Conservation (phyloP, 2,329 filamentous ascomycete genomes). For the Neopestalotiopsis rosae region DNA sequence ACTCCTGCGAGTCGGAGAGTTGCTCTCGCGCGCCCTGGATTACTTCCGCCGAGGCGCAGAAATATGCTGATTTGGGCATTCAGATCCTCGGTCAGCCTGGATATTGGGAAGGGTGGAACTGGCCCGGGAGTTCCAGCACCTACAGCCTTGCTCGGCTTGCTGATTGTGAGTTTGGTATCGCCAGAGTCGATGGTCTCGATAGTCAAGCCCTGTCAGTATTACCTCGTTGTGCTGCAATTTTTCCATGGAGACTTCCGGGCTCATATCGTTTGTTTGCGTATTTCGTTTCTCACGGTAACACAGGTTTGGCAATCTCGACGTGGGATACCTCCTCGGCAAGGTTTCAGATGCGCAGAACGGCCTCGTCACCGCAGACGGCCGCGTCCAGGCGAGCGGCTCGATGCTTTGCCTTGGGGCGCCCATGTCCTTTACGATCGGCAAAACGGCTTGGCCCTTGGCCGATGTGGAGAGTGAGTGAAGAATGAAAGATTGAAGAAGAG, state of each 20-base stretch:
- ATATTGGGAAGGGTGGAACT: background rate
- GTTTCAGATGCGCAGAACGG: background rate
- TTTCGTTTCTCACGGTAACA: background rate
- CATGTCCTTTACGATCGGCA: background rate
- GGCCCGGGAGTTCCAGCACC: background rate
- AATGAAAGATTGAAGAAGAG: background rate
- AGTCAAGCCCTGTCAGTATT: background rate
- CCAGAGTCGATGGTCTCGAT: background rate
- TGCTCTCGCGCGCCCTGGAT: background rate
- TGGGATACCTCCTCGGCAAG: background rate
- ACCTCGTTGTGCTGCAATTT: background rate
- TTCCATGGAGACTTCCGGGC: background rate
- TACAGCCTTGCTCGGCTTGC: background rate
- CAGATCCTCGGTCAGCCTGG: background rate
- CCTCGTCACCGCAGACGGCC: background rate
- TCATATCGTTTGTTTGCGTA: background rate
- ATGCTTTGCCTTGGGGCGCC: background rate
- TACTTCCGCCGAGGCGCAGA: background rate
- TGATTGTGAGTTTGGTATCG: background rate
- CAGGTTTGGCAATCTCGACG: conserved; percentile 16
- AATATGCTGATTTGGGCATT: background rate
- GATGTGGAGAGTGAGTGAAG: background rate
- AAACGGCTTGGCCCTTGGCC: background rate
- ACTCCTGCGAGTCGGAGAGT: background rate
- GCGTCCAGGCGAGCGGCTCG: background rate